Evolutionary conservation across 2,329 filamentous ascomycete species (phyloP).

Genomic region (Aspergillus sojae): DNA sequence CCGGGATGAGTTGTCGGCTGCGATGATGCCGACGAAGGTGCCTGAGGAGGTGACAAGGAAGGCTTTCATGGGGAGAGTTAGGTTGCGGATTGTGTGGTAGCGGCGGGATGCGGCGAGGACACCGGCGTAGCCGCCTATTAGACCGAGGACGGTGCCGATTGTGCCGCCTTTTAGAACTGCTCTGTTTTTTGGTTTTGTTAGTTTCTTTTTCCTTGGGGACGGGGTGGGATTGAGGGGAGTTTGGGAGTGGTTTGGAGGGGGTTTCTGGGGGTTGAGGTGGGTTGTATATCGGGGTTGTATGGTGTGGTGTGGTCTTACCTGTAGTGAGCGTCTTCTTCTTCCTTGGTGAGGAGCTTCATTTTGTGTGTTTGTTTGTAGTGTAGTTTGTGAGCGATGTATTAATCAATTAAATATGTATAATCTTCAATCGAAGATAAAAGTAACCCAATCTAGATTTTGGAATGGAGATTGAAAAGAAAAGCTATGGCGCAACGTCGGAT

Average conservation of each 20-base stretch:
- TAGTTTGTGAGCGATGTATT: not conserved
- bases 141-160: conserved; percentile 70
- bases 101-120: conserved; percentile 69
- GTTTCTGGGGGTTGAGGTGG: too few species aligned
- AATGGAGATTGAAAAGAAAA: not conserved
- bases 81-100: conserved; percentile 74
- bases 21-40: conserved; percentile 86
- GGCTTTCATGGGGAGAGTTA: conserved; percentile 86
- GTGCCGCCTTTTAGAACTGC: conserved; percentile 78
- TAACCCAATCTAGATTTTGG: not conserved
- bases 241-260: not conserved
- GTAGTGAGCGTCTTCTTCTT: conserved; percentile 90
- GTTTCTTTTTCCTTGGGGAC: not conserved
- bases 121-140: conserved; percentile 67
- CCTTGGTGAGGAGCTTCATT: conserved; percentile 96
- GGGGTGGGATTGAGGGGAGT: not conserved
- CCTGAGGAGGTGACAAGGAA: conserved; percentile 83
- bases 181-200: conserved; percentile 38
- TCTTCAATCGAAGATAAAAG: not conserved
- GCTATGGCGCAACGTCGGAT: not conserved
- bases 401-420: not conserved
- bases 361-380: conserved; percentile 28
- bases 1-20: conserved; percentile 75
- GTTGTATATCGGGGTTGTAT: conserved; percentile 4
- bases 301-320: conserved; percentile 46